Percentiles rank a stretch among this genome's conserved stretches.
phyloP scores from a whole-genome alignment of 768 basidiomycete genomes.

The Suillus ampliporus region DNA sequence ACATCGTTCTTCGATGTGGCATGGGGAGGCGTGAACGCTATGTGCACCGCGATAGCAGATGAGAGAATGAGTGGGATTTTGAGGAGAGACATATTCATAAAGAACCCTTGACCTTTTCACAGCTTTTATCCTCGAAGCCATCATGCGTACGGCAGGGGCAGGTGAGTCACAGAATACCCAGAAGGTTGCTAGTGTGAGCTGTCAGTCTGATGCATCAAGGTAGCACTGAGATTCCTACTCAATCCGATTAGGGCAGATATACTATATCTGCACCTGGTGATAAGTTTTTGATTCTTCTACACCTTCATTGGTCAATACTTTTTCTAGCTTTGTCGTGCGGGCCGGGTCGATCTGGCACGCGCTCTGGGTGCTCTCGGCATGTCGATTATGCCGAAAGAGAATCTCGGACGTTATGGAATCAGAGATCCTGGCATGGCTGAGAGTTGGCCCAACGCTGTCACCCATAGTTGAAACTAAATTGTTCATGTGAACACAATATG shows the following conservation, averaged over 20 bases:
- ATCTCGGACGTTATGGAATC: neutral
- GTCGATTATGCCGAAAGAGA: neutral
- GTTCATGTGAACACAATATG: neutral
- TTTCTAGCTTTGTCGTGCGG: neutral
- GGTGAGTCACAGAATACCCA: neutral
- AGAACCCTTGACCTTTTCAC: neutral
- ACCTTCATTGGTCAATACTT: neutral
- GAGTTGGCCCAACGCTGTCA: neutral
- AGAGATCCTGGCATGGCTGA: neutral
- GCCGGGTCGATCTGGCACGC: neutral
- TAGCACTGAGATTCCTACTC: neutral
- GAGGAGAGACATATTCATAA: slow-evolving; percentile 34
- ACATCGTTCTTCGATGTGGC: slow-evolving; percentile 45
- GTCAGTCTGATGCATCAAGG: neutral
- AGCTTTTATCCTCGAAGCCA: neutral
- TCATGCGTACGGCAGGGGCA: neutral
- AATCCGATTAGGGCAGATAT: neutral
- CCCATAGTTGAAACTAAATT: neutral
- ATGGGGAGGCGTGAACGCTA: slow-evolving; percentile 51
- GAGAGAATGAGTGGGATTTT: slow-evolving; percentile 49
- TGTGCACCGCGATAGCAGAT: slow-evolving; percentile 47
- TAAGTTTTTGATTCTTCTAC: neutral
- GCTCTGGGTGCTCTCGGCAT: neutral
- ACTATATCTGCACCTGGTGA: neutral
- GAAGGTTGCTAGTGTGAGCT: neutral